Base-by-base conservation (phyloP, 2,329 filamentous ascomycete genomes). In the Dactylellina haptotyla region DNA sequence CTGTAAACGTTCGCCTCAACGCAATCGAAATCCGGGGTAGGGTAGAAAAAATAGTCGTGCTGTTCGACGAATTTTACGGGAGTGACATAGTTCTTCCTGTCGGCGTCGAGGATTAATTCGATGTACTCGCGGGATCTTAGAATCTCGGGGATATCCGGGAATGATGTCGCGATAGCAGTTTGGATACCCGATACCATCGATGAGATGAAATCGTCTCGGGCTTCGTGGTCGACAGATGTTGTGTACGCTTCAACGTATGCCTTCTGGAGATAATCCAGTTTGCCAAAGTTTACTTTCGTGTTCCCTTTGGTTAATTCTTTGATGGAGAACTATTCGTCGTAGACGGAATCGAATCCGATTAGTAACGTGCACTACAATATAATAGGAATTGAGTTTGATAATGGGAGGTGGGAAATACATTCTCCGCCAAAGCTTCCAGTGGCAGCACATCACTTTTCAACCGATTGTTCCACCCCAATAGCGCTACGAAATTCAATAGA, bases 281-380 rank as follows among this genome's bases (percentile, higher is more conserved):
- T 99, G 53, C 88, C 87, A 56, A 89, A 86, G 18, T 90, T 88
- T 16, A 97, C 91, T 12, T 90, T 89, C 4, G 93, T 92, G 80
- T 97, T 93, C 8, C 94, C 94, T 77, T 90, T 91, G 2, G 93
- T 98, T 81, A 97, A 96, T 79, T 75, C 53, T 18, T 92, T 93
- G 76, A 96, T 85, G 48, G 89, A 88, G 79, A 97, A 94, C 86
- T 92, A 71, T 12, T 26, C 12, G 41, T 63, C n/a, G n/a, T 3
- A n/a, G n/a, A n/a, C 2, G 23, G 12, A 2, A 26, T 28, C 25
- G n/a, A n/a, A n/a, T n/a, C n/a, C n/a, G n/a, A n/a, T 30, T 1
- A 1, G 26, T 25, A 6, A 5, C 43, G 8, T 8, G 16, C 8
- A 43, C 4, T 23, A 23, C 10, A 4, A 10, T 20, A 12, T 25